Percentiles rank a stretch among this genome's conserved stretches.
Conservation (phyloP, 2,329 filamentous ascomycete genomes). For the Penicillium polonicum region DNA sequence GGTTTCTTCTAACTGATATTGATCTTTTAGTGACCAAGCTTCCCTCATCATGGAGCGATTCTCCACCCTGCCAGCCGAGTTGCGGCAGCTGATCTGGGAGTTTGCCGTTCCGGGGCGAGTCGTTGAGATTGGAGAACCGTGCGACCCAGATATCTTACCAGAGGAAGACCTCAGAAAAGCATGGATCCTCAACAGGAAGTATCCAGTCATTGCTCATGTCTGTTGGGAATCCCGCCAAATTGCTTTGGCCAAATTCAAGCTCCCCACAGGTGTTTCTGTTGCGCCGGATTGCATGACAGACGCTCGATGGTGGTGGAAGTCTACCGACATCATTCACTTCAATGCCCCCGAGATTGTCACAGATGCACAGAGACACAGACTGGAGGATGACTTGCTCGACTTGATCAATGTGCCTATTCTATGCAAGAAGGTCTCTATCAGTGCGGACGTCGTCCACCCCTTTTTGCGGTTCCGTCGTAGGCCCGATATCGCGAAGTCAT, state of each 20-base stretch:
- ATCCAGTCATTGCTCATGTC: neutral
- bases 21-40: neutral
- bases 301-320: neutral
- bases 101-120: neutral
- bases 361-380: neutral
- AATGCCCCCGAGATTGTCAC: neutral
- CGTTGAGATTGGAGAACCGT: conserved; percentile 2
- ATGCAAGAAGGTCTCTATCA: conserved; percentile 1
- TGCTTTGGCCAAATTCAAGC: neutral
- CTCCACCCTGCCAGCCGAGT: neutral
- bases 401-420: neutral
- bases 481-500: neutral
- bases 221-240: conserved; percentile 3
- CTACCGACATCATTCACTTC: conserved; percentile 1
- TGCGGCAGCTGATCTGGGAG: conserved; percentile 3
- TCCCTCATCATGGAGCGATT: neutral
- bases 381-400: neutral
- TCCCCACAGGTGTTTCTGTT: neutral
- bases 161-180: neutral
- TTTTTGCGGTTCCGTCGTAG: conserved; percentile 1
- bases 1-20: neutral
- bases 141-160: conserved; percentile 5
- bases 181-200: conserved; percentile 1
- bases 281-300: neutral
- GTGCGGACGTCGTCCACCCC: conserved; percentile 2